Percentiles rank a stretch among this genome's conserved stretches.
Evolutionary conservation across 2,329 filamentous ascomycete species (phyloP).

Genomic region (Hymenoscyphus scutula): DNA sequence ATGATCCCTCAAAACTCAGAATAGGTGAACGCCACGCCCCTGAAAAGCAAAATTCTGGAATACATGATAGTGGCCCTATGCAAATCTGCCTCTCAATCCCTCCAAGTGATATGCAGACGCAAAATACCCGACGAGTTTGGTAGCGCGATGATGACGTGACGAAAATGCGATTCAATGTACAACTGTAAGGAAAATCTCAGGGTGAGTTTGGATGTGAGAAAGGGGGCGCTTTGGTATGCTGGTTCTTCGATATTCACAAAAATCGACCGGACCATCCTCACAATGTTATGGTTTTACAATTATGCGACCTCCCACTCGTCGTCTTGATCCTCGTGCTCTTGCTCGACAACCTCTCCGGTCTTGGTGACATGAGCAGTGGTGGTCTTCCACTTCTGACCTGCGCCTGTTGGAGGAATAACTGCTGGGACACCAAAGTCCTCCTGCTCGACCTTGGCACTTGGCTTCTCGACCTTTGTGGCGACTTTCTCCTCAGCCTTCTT

Average conservation of each 20-base stretch:
- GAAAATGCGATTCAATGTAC: constrained; percentile 24
- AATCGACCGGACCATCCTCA: not conserved
- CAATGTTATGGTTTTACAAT: constrained; percentile 3
- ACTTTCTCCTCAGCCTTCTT: constrained; percentile 36
- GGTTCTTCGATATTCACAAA: not conserved
- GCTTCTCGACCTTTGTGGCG: constrained; percentile 27
- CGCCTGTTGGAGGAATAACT: constrained; percentile 22
- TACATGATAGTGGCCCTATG: constrained; percentile 25
- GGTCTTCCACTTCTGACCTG: constrained; percentile 29
- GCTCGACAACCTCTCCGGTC: constrained; percentile 24
- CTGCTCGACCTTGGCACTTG: constrained; percentile 22
- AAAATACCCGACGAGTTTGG: constrained; percentile 11
- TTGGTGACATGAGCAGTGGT: constrained; percentile 22
- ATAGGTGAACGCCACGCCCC: constrained; percentile 27
- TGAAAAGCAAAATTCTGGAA: constrained; percentile 21
- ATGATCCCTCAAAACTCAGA: constrained; percentile 10
- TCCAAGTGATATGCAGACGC: constrained; percentile 26
- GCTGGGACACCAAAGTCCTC: constrained; percentile 22
- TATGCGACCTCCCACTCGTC: constrained; percentile 37
- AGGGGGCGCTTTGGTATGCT: not conserved
- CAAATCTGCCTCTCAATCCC: constrained; percentile 22
- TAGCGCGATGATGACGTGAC: constrained; percentile 17
- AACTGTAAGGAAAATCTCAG: constrained; percentile 17
- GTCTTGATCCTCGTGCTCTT: constrained; percentile 28
- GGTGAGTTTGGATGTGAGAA: not conserved